Base-by-base conservation (phyloP, 176 grass and related monocot species). In the Eragrostis nindensis region DNA sequence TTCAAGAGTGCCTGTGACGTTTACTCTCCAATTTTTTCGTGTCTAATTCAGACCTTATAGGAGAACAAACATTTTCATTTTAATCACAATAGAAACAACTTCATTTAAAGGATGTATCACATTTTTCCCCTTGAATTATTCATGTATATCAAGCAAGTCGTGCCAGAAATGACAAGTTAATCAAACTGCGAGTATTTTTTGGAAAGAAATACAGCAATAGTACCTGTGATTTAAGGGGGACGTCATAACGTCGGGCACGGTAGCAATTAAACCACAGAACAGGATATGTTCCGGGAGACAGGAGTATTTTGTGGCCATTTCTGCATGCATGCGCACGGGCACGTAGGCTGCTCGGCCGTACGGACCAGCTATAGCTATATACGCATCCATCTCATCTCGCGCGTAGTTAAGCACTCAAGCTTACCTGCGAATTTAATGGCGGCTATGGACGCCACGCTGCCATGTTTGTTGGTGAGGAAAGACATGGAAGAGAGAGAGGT, bases 361-460 rank as follows among this genome's bases (percentile, higher is more conserved):
- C 44, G 57, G 56, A 24, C 15, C 24, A 15, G 45, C 24, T n/a
- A n/a, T n/a, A n/a, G n/a, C n/a, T 19, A 53, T 25, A 3, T 24
- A 61, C 13, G 57, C 57, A 14, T 41, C 56, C 0, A 63, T 29
- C 60, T 29, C 54, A n/a, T 13, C 54, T 52, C 29, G 53, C 22
- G 25, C 2, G 47, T 48, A 54, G n/a, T 57, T 56, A 39, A 12
- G 11, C 71, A 68, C 45, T 47, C 29, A 60, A 47, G 49, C 45
- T 22, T 41, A 62, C 60, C 68, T 71, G 56, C 75, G 22, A 57
- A 3, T 17, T 76, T 38, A 60, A 77, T 82, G 80, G 55, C 56
- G 42, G 40, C 18, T n/a, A 84, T 84, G 82, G 82, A 19, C 21
- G 73, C 82, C 82, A 77, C 42, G 64, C 55, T 47, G 82, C n/a